Evolutionary conservation across 1,139 yeast species (phyloP).

Genomic region (Taiozyma sp.): DNA sequence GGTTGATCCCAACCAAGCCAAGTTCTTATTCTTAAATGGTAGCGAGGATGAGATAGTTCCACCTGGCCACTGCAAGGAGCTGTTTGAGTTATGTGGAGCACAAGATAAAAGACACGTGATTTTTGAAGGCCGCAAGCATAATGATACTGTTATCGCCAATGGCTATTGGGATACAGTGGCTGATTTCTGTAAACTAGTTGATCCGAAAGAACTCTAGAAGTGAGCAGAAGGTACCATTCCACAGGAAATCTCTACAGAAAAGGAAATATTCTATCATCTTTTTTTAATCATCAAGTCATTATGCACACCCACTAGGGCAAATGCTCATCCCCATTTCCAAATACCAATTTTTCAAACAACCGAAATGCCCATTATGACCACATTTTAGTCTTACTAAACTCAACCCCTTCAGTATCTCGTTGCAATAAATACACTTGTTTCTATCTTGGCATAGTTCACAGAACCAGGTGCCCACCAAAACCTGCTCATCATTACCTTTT

Average conservation of each 20-base stretch:
- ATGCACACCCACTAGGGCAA: conserved; percentile 79
- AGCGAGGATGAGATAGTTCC: conserved; percentile 87
- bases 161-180: conserved; percentile 71
- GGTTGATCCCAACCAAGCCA: conserved; percentile 53
- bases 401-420: conserved; percentile 72
- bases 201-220: conserved; percentile 5
- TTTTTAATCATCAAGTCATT: background rate
- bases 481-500: conserved; percentile 27
- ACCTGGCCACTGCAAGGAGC: conserved; percentile 69
- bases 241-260: background rate
- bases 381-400: conserved; percentile 66
- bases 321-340: conserved; percentile 54
- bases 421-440: conserved; percentile 76
- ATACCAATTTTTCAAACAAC: conserved; percentile 79
- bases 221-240: background rate
- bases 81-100: conserved; percentile 48
- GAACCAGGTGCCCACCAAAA: conserved; percentile 75
- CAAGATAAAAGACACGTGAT: conserved; percentile 42
- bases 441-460: conserved; percentile 65
- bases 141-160: conserved; percentile 71
- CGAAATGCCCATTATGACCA: conserved; percentile 86
- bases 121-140: conserved; percentile 65
- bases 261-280: background rate
- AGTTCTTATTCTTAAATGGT: conserved; percentile 66
- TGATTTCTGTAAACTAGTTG: conserved; percentile 41